Evolutionary conservation across 2,329 filamentous ascomycete species (phyloP).

Genomic region (Purpureocillium lavendulum): DNA sequence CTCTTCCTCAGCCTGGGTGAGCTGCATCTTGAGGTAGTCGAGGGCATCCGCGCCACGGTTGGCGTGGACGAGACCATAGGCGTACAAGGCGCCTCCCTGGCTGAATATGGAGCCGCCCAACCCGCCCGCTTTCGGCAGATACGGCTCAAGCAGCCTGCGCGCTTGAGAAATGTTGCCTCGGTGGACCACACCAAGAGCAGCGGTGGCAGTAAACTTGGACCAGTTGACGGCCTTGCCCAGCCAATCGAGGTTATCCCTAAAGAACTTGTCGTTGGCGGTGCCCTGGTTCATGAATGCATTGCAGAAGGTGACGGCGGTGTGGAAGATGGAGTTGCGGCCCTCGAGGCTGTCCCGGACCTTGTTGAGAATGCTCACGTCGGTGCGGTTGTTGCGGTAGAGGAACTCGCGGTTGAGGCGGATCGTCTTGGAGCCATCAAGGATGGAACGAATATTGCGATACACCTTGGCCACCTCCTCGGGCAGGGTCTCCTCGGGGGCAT

Average conservation of each 20-base stretch:
- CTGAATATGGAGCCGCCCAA: slow-evolving; percentile 87
- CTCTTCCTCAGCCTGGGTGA: slow-evolving; percentile 71
- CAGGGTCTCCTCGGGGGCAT: slow-evolving; percentile 45
- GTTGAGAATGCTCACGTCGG: slow-evolving; percentile 86
- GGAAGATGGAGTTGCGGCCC: slow-evolving; percentile 95
- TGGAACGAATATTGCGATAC: slow-evolving; percentile 55
- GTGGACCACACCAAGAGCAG: slow-evolving; percentile 92
- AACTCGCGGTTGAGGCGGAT: slow-evolving; percentile 96
- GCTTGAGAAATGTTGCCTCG: slow-evolving; percentile 91
- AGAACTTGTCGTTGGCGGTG: slow-evolving; percentile 96
- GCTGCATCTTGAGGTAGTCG: slow-evolving; percentile 68
- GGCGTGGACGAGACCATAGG: slow-evolving; percentile 91
- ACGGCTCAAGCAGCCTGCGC: slow-evolving; percentile 87
- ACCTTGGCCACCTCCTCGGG: slow-evolving; percentile 46
- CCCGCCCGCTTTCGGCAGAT: slow-evolving; percentile 71
- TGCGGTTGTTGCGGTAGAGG: slow-evolving; percentile 89
- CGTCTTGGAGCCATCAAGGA: slow-evolving; percentile 82
- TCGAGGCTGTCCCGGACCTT: slow-evolving; percentile 94
- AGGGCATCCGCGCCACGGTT: slow-evolving; percentile 92
- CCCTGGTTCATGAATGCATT: slow-evolving; percentile 99
- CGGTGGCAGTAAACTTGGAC: slow-evolving; percentile 98
- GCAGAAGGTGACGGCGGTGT: slow-evolving; percentile 92
- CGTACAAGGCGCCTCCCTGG: slow-evolving; percentile 91
- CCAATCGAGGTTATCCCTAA: slow-evolving; percentile 97
- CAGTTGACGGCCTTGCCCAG: slow-evolving; percentile 97